A percentile compares a stretch with the other conserved stretches of the same genome.
Evolutionary conservation across 139 green algal genomes (phyloP).

Genomic region (Raphidocelis subcapitata): DNA sequence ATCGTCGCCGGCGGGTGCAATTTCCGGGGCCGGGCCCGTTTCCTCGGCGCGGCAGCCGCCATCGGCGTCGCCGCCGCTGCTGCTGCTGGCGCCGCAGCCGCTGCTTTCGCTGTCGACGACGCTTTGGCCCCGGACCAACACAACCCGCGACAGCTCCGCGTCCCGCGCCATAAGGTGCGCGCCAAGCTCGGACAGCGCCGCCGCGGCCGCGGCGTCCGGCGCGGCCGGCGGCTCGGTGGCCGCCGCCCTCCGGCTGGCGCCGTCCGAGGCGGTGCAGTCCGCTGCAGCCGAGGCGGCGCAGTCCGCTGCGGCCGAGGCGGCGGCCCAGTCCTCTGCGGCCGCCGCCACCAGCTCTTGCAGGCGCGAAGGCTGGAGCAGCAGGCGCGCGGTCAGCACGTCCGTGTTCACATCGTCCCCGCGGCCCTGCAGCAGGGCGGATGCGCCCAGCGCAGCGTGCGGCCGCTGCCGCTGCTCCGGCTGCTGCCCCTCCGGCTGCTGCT

Average conservation of each 20-base stretch:
- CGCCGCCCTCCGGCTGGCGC: no score
- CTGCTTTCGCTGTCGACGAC: background rate
- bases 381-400: conserved; percentile 13
- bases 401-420: conserved; percentile 15
- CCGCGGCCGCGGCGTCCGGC: no score
- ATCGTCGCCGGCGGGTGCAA: background rate
- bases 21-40: background rate
- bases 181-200: no score
- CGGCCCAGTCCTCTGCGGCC: conserved; percentile 10
- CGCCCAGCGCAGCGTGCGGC: background rate
- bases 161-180: background rate
- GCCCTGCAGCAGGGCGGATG: no score
- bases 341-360: conserved; percentile 19
- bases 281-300: background rate
- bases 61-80: no score
- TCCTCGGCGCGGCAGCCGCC: background rate
- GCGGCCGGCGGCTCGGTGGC: no score
- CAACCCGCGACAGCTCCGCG: background rate
- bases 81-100: no score
- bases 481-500: background rate
- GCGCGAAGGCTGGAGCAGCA: conserved; percentile 23
- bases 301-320: background rate
- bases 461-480: background rate
- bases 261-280: no score
- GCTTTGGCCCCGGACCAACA: background rate